Percentiles rank a stretch among this genome's conserved stretches.
Conservation (phyloP, 2,329 filamentous ascomycete genomes). For the Beauveria caledonica region DNA sequence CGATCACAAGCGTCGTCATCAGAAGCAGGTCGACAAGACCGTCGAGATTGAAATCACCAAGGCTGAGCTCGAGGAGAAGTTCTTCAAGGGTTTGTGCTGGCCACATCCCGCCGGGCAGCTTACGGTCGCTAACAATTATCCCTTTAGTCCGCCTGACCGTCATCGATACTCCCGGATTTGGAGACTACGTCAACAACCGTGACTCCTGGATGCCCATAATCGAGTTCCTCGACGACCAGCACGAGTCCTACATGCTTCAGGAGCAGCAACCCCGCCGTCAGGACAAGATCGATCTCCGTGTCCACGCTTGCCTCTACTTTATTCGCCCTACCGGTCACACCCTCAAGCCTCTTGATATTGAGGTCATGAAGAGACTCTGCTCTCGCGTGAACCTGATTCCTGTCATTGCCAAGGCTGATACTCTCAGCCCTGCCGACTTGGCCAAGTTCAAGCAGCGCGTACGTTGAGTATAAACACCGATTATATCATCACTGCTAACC, state of each 20-base stretch:
- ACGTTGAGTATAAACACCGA: constrained; percentile 28
- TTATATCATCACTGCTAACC: constrained; percentile 19
- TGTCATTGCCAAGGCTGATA: constrained; percentile 97
- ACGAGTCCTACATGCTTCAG: constrained; percentile 99
- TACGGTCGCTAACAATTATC: background rate
- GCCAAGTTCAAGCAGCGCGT: constrained; percentile 93
- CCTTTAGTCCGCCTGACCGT: constrained; percentile 85
- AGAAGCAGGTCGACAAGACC: constrained; percentile 99
- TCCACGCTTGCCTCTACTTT: constrained; percentile 98
- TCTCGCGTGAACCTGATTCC: constrained; percentile 97
- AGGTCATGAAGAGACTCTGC: constrained; percentile 99
- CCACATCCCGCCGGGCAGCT: background rate
- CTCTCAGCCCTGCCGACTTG: constrained; percentile 84
- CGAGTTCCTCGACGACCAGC: constrained; percentile 99
- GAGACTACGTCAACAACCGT: constrained; percentile 99
- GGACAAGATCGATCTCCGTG: constrained; percentile 98
- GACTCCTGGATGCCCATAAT: constrained; percentile 99
- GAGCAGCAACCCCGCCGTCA: constrained; percentile 97
- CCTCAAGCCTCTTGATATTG: constrained; percentile 95
- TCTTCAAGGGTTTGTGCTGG: constrained; percentile 81
- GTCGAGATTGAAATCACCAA: constrained; percentile 99
- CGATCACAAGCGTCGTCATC: constrained; percentile 97
- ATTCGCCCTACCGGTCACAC: constrained; percentile 98
- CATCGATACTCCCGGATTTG: constrained; percentile 97
- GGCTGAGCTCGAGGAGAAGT: constrained; percentile 99